These are phyloP conservation scores for Botryosphaeria dothidea DNA, from an alignment of 2,329 filamentous ascomycete species.

Conservation along the genomic window DNA sequence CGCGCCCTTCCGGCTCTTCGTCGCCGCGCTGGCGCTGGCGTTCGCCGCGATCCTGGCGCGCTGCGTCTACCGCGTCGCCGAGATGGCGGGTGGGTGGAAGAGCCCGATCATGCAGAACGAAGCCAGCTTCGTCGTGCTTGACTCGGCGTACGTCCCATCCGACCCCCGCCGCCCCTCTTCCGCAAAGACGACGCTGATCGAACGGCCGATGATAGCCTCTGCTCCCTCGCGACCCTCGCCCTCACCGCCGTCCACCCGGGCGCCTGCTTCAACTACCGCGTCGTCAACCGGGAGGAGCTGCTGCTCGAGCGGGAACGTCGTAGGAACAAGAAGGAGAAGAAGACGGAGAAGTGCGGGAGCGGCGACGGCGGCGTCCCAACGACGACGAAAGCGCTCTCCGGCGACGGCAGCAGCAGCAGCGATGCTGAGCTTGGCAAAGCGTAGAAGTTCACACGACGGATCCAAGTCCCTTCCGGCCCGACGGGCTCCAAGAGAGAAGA, in stretches of 20 bases:
- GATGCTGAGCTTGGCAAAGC: not conserved
- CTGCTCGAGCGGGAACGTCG: not conserved
- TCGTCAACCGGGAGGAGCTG: slow-evolving; percentile 3
- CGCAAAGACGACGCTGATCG: slow-evolving; percentile 54
- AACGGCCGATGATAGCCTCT: not conserved
- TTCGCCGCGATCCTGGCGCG: slow-evolving; percentile 42
- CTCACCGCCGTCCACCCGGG: slow-evolving; percentile 52
- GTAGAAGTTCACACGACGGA: not conserved
- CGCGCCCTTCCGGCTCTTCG: not conserved
- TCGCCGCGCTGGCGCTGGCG: not conserved
- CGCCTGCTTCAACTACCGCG: slow-evolving; percentile 9
- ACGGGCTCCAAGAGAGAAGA: not conserved
- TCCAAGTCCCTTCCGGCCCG: not conserved
- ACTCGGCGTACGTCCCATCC: not conserved
- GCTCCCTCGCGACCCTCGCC: slow-evolving; percentile 39
- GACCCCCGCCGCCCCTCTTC: slow-evolving; percentile 24
- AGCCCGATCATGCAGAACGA: slow-evolving; percentile 53
- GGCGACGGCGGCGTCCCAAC: not conserved
- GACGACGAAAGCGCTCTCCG: not conserved
- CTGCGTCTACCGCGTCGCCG: slow-evolving; percentile 34
- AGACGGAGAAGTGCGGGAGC: not conserved
- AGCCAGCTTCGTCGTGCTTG: slow-evolving; percentile 40
- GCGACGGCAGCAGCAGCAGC: not conserved
- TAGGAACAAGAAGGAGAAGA: not conserved
- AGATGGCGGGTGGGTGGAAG: slow-evolving; percentile 36